These are phyloP conservation scores for Endoconidiophora laricicola DNA, from an alignment of 2,329 filamentous ascomycete species.

Conservation along the genomic window DNA sequence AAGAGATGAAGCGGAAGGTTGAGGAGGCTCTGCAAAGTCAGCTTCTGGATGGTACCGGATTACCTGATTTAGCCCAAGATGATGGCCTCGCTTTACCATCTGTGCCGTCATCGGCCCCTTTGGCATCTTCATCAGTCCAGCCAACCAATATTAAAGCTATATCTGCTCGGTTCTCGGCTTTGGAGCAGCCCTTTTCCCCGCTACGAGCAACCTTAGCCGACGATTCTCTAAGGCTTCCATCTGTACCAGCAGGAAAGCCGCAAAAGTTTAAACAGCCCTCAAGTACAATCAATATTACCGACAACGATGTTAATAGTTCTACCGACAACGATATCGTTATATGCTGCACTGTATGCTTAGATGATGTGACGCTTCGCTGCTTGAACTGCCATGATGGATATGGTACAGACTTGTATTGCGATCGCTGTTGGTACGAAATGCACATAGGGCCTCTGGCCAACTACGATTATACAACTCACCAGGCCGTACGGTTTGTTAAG, in stretches of 20 bases:
- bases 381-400: slow-evolving; percentile 50
- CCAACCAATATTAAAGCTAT: slow-evolving; percentile 25
- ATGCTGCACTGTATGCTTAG: slow-evolving; percentile 73
- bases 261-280: slow-evolving; percentile 25
- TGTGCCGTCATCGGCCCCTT: slow-evolving; percentile 24
- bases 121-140: slow-evolving; percentile 18
- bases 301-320: slow-evolving; percentile 46
- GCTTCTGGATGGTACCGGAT: slow-evolving; percentile 10
- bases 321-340: slow-evolving; percentile 56
- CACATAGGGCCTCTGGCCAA: slow-evolving; percentile 53
- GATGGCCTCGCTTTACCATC: slow-evolving; percentile 21
- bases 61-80: slow-evolving; percentile 10
- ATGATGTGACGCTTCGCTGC: slow-evolving; percentile 59
- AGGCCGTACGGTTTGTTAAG: slow-evolving; percentile 41
- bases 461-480: slow-evolving; percentile 54
- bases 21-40: slow-evolving; percentile 26
- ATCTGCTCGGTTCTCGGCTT: slow-evolving; percentile 34
- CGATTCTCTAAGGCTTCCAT: slow-evolving; percentile 19
- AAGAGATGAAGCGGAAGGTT: slow-evolving; percentile 29
- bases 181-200: slow-evolving; percentile 23
- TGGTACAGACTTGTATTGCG: slow-evolving; percentile 42
- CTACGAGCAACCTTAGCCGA: slow-evolving; percentile 15
- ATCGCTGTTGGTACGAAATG: slow-evolving; percentile 65
- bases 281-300: slow-evolving; percentile 33
- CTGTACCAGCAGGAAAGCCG: slow-evolving; percentile 33